Percentiles rank a stretch among this genome's conserved stretches.
phyloP scores from a whole-genome alignment of 257 asterid species.

The Primulina huaijiensis region DNA sequence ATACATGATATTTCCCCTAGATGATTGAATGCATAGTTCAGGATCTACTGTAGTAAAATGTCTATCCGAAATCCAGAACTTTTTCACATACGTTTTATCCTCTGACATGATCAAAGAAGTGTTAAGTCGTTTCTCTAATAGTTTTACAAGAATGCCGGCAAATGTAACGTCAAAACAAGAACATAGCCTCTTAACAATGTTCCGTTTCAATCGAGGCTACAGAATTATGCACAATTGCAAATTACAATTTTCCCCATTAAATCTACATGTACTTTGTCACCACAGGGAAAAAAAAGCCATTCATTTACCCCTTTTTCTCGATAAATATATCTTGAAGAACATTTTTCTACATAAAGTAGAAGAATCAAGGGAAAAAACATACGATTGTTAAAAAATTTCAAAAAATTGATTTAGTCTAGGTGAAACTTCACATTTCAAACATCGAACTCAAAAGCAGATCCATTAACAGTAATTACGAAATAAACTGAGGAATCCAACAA shows the following conservation, averaged over 20 bases:
- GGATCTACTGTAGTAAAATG: no score
- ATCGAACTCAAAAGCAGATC: slow-evolving; percentile 14
- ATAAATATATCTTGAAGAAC: slow-evolving; percentile 4
- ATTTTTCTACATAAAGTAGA: slow-evolving; percentile 2
- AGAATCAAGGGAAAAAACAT: neutral
- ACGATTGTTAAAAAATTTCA: slow-evolving; percentile 3
- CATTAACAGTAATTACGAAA: slow-evolving; percentile 10
- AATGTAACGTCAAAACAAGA: neutral
- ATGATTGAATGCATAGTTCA: no score
- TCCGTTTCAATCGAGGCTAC: neutral
- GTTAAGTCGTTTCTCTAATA: no score
- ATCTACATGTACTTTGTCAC: neutral
- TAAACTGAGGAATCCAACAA: slow-evolving; percentile 20
- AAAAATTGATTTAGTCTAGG: slow-evolving; percentile 2
- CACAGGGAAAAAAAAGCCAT: neutral
- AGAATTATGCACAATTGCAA: neutral
- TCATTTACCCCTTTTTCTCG: neutral
- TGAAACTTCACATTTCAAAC: slow-evolving; percentile 20
- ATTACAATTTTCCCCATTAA: slow-evolving; percentile 1
- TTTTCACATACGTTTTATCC: no score
- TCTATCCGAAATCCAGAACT: no score
- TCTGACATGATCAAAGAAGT: no score
- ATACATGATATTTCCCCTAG: no score
- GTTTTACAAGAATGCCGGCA: neutral
- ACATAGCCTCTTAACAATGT: neutral